A percentile compares a stretch with the other conserved stretches of the same genome.
Evolutionary conservation across 1,284 basidiomycete genomes (phyloP).

Genomic region (Golubevia pallescens): DNA sequence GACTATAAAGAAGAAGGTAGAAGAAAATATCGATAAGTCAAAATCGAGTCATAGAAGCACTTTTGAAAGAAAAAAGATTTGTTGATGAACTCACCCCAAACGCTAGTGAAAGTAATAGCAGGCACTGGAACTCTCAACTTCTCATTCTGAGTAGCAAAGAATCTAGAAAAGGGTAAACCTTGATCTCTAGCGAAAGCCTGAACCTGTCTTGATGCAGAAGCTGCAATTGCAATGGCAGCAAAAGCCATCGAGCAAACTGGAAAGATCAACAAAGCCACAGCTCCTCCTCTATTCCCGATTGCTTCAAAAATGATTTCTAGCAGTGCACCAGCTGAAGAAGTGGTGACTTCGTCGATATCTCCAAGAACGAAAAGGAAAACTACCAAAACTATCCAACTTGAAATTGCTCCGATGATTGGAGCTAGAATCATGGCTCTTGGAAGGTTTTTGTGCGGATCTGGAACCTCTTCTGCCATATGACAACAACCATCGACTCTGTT

Average conservation of each 20-base stretch:
- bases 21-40: slow-evolving; percentile 65
- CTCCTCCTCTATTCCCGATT: slow-evolving; percentile 71
- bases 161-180: slow-evolving; percentile 71
- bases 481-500: slow-evolving; percentile 49
- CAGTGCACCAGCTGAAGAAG: slow-evolving; percentile 72
- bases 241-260: slow-evolving; percentile 66
- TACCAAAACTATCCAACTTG: slow-evolving; percentile 73
- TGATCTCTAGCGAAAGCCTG: slow-evolving; percentile 76
- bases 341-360: slow-evolving; percentile 70
- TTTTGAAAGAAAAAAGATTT: too few relatives aligned
- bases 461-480: slow-evolving; percentile 72
- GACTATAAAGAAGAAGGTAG: slow-evolving; percentile 9
- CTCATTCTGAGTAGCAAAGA: slow-evolving; percentile 69
- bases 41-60: too few relatives aligned
- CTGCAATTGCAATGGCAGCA: slow-evolving; percentile 67
- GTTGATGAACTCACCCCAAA: slow-evolving; percentile 65
- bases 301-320: slow-evolving; percentile 74
- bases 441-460: slow-evolving; percentile 70
- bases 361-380: slow-evolving; percentile 75
- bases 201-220: slow-evolving; percentile 73
- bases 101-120: slow-evolving; percentile 71
- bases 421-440: slow-evolving; percentile 72
- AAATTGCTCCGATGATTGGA: slow-evolving; percentile 71
- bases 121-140: slow-evolving; percentile 57
- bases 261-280: slow-evolving; percentile 69